Base-by-base conservation (phyloP, 2,329 filamentous ascomycete species). In the Scytalidium lignicola region DNA sequence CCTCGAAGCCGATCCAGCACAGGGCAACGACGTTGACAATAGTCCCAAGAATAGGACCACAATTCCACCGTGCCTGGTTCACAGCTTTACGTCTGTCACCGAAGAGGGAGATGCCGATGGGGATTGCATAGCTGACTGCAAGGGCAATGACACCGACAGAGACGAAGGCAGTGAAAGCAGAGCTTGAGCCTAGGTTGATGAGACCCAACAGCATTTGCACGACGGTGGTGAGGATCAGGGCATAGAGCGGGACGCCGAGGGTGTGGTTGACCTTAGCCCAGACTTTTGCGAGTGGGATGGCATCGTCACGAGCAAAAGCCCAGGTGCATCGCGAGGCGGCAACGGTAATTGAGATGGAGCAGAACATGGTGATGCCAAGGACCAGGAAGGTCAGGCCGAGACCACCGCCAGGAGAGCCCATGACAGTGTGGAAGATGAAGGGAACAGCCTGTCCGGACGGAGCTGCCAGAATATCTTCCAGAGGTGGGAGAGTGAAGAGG, bases 61-160 rank as follows among this genome's bases (percentile, higher is more conserved):
- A 67, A 43, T 78, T 73, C 0, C 85, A 86, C 6, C 89, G 68
- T 70, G 81, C 61, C 43, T 76, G 69, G 4, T 74, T 65, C 1
- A 73, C 53, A 65, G 68, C 44, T 66, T 64, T 81, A 44, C 73
- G 79, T 7, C 85, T 76, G 7, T 86, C 82, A 3, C 83, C 79
- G 2, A 86, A 62, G 40, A 86, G 65, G 32, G 90, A 88, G 56
- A 90, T 81, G 0, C 78, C 73, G 43, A 88, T 79, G 0, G 87
- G 88, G 37, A 91, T 87, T 5, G 79, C 86, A 57, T 91, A 91
- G 2, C 83, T 85, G 4, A 90, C 69, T 6, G 84, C 81, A 0
- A 91, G 74, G 1, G 85, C 79, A 7, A 90, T 85, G 0, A 90
- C 86, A 0, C 83, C 85, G 0, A 85, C 79, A 0, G 83, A 81